These are phyloP conservation scores for Conoideocrella luteorostrata DNA, from an alignment of 2,329 filamentous ascomycete species.

Conservation along the genomic window DNA sequence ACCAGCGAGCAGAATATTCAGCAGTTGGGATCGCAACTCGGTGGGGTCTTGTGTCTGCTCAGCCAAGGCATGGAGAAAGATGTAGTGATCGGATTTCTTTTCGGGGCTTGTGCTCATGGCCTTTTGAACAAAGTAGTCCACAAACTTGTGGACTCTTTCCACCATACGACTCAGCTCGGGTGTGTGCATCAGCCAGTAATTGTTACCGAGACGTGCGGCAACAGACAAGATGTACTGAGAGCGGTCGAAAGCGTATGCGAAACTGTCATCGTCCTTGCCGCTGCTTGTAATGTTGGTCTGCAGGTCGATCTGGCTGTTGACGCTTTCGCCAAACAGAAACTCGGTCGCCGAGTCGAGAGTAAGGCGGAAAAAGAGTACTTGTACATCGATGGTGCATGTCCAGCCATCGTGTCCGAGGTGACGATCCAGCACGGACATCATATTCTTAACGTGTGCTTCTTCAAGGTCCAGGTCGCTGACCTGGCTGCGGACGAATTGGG, in stretches of 20 bases:
- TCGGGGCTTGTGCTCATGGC: constrained; percentile 33
- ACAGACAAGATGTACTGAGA: constrained; percentile 38
- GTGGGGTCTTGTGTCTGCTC: constrained; percentile 24
- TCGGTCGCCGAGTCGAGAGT: constrained; percentile 43
- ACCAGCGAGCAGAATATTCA: constrained; percentile 40
- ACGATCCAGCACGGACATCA: constrained; percentile 18
- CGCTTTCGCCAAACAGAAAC: constrained; percentile 58
- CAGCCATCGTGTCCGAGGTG: constrained; percentile 25
- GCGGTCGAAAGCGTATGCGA: constrained; percentile 27
- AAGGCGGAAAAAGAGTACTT: constrained; percentile 40
- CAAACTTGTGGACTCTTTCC: constrained; percentile 59
- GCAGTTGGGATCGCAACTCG: constrained; percentile 23
- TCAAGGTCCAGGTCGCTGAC: constrained; percentile 36
- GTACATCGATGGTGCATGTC: constrained; percentile 33
- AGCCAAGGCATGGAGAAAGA: constrained; percentile 25
- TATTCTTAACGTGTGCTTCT: constrained; percentile 29
- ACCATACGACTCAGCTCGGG: constrained; percentile 59
- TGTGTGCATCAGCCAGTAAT: constrained; percentile 41
- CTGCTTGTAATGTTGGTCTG: too few relatives aligned
- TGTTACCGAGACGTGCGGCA: constrained; percentile 43
- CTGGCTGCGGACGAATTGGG: constrained; percentile 35
- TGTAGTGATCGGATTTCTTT: constrained; percentile 17
- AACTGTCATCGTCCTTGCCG: too few relatives aligned
- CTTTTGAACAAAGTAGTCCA: constrained; percentile 59
- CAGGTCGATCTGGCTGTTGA: constrained; percentile 30